Evolutionary conservation across 371 early-diverging fungal genomes (phyloP).

Genomic region (Mucor lusitanicus): DNA sequence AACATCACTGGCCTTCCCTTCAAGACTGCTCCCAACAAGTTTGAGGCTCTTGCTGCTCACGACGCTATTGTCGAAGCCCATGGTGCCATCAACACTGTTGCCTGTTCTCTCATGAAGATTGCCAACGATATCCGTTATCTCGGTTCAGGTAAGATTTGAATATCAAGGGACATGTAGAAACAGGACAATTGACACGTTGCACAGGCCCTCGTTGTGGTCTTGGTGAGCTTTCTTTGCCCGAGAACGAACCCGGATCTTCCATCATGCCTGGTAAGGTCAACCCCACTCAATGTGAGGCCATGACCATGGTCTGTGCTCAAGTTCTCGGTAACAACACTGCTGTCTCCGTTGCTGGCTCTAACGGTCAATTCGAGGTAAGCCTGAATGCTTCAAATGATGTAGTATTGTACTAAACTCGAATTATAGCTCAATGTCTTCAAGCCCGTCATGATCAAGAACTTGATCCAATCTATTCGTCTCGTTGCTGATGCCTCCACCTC

Average conservation of each 20-base stretch:
- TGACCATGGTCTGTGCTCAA: conserved; percentile 94
- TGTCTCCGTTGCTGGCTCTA: conserved; percentile 79
- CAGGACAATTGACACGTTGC: neutral
- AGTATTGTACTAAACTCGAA: neutral
- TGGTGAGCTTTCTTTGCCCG: conserved; percentile 84
- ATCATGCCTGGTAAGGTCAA: conserved; percentile 96
- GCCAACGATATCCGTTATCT: conserved; percentile 90
- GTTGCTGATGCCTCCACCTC: conserved; percentile 77
- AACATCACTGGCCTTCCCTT: conserved; percentile 74
- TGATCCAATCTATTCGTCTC: conserved; percentile 79
- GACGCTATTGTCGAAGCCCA: conserved; percentile 90
- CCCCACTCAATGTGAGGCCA: conserved; percentile 92
- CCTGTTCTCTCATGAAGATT: conserved; percentile 88
- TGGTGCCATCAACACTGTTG: conserved; percentile 83
- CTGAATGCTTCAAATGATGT: neutral
- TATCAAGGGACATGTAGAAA: neutral
- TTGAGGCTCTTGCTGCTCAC: conserved; percentile 90
- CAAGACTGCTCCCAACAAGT: conserved; percentile 89
- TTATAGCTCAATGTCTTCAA: conserved; percentile 86
- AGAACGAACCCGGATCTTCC: conserved; percentile 91
- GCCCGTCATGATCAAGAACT: conserved; percentile 88
- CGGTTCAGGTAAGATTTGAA: conserved; percentile 57
- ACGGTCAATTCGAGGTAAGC: conserved; percentile 84
- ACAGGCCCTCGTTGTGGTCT: conserved; percentile 85
- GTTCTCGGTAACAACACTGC: conserved; percentile 89